Evolutionary conservation across 441 rosid species (phyloP).

Genomic region (Mallotus japonicus): DNA sequence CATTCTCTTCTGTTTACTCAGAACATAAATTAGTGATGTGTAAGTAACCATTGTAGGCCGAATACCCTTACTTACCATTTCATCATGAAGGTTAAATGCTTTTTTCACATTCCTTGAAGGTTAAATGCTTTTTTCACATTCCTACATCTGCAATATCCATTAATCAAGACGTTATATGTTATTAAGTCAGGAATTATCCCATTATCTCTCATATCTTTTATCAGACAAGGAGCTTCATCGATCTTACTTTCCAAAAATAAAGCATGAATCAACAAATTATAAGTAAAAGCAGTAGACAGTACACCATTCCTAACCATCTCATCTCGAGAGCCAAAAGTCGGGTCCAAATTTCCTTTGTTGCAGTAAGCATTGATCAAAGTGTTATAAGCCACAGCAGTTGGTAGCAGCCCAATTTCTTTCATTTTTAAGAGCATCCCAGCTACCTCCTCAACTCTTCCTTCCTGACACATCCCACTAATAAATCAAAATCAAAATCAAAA

Average conservation of each 20-base stretch:
- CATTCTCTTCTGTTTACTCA: slow-evolving; percentile 59
- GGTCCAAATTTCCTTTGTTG: slow-evolving; percentile 59
- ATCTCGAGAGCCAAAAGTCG: slow-evolving; percentile 61
- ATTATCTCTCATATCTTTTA: slow-evolving; percentile 58
- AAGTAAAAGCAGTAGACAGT: slow-evolving; percentile 66
- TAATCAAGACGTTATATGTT: slow-evolving; percentile 75
- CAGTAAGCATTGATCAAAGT: slow-evolving; percentile 73
- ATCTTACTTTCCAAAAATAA: slow-evolving; percentile 68
- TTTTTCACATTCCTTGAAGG: no score
- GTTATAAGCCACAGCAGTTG: slow-evolving; percentile 75
- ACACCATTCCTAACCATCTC: slow-evolving; percentile 74
- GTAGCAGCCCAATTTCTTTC: slow-evolving; percentile 59
- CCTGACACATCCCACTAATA: slow-evolving; percentile 73
- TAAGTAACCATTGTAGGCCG: slow-evolving; percentile 70
- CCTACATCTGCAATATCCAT: slow-evolving; percentile 74
- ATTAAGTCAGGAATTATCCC: slow-evolving; percentile 64
- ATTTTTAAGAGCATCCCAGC: slow-evolving; percentile 51
- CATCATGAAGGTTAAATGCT: slow-evolving; percentile 58
- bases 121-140: slow-evolving; percentile 68
- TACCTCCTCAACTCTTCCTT: slow-evolving; percentile 64
- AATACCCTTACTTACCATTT: slow-evolving; percentile 62
- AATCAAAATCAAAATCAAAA: no score
- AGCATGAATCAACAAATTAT: slow-evolving; percentile 75
- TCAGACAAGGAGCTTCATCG: slow-evolving; percentile 54
- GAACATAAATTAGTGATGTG: slow-evolving; percentile 69